Evolutionary conservation across 768 basidiomycete species (phyloP).

Genomic region (Mycena maculata): DNA sequence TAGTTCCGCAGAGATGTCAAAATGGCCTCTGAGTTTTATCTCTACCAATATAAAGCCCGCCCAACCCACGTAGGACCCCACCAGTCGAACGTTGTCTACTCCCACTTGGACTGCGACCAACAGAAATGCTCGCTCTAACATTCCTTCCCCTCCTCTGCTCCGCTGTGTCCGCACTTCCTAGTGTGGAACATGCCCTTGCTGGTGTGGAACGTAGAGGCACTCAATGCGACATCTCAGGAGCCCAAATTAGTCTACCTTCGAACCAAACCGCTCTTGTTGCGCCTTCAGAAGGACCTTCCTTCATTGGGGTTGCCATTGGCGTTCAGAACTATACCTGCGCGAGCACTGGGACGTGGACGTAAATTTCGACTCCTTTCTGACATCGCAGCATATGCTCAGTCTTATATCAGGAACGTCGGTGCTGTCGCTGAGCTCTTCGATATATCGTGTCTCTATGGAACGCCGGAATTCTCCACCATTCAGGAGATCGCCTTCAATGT

Average conservation of each 20-base stretch:
- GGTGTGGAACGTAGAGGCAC: neutral
- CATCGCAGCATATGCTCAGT: neutral
- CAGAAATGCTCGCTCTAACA: conserved; percentile 11
- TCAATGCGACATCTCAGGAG: conserved; percentile 42
- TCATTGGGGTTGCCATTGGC: conserved; percentile 60
- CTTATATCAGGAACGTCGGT: conserved; percentile 53
- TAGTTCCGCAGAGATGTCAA: too few relatives aligned
- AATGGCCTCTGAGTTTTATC: too few relatives aligned
- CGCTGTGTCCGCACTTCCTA: neutral
- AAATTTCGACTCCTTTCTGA: neutral
- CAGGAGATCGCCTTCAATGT: conserved; percentile 43
- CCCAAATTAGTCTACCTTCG: conserved; percentile 35
- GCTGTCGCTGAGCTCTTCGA: conserved; percentile 68
- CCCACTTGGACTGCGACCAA: too few relatives aligned
- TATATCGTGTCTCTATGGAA: conserved; percentile 58
- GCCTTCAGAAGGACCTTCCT: conserved; percentile 50
- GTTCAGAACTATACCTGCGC: conserved; percentile 69
- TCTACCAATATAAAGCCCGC: too few relatives aligned
- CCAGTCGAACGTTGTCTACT: too few relatives aligned
- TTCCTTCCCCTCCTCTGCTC: conserved; percentile 3
- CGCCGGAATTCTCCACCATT: conserved; percentile 42
- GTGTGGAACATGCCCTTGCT: too few relatives aligned
- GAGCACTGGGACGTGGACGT: conserved; percentile 59
- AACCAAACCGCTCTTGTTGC: conserved; percentile 47
- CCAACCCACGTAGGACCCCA: too few relatives aligned